Conservation (phyloP, 176 grass and related monocot species). For the maize (Zea mays) region Zm-B73-REFERENCE-NAM-5.0 NC_050100.1:24425001-24425500, state of each 20-base stretch:
- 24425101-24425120: slow-evolving; percentile 88
- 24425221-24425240: neutral
- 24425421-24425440: slow-evolving; percentile 76
- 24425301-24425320: slow-evolving; percentile 2
- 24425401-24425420: slow-evolving; percentile 53
- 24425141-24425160: slow-evolving; percentile 88
- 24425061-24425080: slow-evolving; percentile 74
- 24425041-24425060: slow-evolving; percentile 92
- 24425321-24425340: slow-evolving; percentile 1
- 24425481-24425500: slow-evolving; percentile 89
- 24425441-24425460: slow-evolving; percentile 78
- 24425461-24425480: slow-evolving; percentile 77
- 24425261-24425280: slow-evolving; percentile 26
- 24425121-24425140: slow-evolving; percentile 89
- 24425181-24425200: slow-evolving; percentile 27
- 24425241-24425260: neutral
- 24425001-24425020: slow-evolving; percentile 7
- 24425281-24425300: neutral
- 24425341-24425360: slow-evolving; percentile 29
- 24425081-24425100: slow-evolving; percentile 78
- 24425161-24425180: slow-evolving; percentile 14
- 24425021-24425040: slow-evolving; percentile 40
- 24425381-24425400: slow-evolving; percentile 66
- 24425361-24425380: slow-evolving; percentile 52
- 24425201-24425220: slow-evolving; percentile 5